phyloP scores from a whole-genome alignment of 1,284 basidiomycete genomes.

The Ustilago trichophora region DNA sequence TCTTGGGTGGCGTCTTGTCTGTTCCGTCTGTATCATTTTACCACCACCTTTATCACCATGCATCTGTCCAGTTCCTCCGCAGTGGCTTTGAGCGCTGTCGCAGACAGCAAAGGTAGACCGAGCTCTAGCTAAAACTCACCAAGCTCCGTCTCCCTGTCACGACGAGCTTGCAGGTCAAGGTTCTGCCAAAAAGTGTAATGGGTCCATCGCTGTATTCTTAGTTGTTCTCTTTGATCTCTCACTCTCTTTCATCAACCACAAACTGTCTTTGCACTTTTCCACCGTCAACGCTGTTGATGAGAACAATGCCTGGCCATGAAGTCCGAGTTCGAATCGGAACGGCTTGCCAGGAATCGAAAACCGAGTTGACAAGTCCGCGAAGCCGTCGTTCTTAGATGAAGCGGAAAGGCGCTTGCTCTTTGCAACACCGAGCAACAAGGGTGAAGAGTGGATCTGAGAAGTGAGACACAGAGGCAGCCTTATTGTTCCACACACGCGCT shows the following conservation, averaged over 20 bases:
- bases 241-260: background rate
- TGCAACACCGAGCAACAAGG: no score
- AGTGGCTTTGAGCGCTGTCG: background rate
- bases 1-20: background rate
- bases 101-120: background rate
- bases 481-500: slow-evolving; percentile 1
- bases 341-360: no score
- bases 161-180: slow-evolving; percentile 4
- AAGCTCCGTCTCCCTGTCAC: background rate
- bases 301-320: no score
- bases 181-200: slow-evolving; percentile 11
- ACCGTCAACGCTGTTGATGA: no score
- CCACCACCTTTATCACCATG: background rate
- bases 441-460: no score
- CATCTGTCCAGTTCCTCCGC: background rate
- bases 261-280: slow-evolving; percentile 14
- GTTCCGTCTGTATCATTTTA: slow-evolving; percentile 1
- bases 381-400: no score
- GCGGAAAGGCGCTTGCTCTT: no score
- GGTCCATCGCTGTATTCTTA: slow-evolving; percentile 28
- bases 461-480: no score
- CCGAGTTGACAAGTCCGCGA: no score
- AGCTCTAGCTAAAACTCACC: background rate
- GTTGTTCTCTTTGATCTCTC: background rate
- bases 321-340: no score